Evolutionary conservation across 2,329 filamentous ascomycete species (phyloP), one percentile per base, ranked within the genome.

Genomic region (Cladosporium sp.): DNA sequence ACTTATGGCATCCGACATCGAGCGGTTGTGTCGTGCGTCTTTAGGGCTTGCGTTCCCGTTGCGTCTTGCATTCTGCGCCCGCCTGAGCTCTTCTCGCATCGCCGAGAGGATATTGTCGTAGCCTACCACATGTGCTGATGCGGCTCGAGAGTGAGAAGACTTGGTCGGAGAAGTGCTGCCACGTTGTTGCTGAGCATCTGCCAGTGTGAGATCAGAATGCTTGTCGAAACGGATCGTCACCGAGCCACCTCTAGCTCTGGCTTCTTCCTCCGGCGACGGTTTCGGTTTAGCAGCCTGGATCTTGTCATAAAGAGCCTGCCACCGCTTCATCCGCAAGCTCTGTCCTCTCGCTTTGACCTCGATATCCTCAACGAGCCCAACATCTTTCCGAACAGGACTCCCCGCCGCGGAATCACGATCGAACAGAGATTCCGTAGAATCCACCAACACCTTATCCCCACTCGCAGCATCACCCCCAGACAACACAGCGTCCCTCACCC

Each of bases 401-500:
- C 40, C 31, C 13, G 48, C 35, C 3, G 16, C 16, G 0, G n/a
- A 33, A 41, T 34, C 31, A 9, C 32, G 41, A 35, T 34, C 14
- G 13, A 50, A 50, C 9, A 50, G 9, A 9, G 18, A 18, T 43
- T 50, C 48, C 3, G 51, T 48, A 9, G 51, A 22, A 34, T 77
- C 77, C 2, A 78, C 77, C 11, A 95, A 66, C n/a, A 93, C 72
- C 0, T 75, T 78, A 55, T 87, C 85, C 32, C 74, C 78, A 22
- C 73, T 73, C 2, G 75, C 70, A 7, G 73, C 73, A 16, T 75
- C 73, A 43, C 88, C 84, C 2, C 87, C 87, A 46, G 84, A 76
- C 0, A 93, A 66, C 16, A 95, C 71, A 2, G 81, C 76, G 44
- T 88, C 79, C 61, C 88, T 78, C 85, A 89, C 92, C 52, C 81